Conservation (phyloP, 257 asterid species). For the Solanum ahanhuiri region DNA sequence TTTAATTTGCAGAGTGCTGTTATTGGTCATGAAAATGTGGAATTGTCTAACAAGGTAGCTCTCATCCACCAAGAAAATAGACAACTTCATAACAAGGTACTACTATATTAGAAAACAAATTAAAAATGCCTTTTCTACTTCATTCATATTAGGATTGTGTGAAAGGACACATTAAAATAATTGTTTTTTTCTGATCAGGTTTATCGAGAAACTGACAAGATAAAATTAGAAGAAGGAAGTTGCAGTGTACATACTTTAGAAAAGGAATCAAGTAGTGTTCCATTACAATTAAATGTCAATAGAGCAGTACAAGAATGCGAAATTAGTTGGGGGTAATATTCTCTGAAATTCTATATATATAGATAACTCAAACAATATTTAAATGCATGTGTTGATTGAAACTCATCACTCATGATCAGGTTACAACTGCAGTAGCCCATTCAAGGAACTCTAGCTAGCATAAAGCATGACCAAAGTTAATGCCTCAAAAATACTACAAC, state of each 20-base stretch:
- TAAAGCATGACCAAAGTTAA: not conserved
- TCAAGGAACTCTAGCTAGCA: not conserved
- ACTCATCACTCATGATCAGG: not conserved
- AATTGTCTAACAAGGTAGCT: conserved; percentile 41
- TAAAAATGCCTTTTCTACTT: not conserved
- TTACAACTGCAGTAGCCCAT: not conserved
- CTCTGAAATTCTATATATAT: not conserved
- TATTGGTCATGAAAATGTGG: conserved; percentile 44
- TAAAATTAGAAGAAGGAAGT: conserved; percentile 12
- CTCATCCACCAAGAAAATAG: conserved; percentile 33
- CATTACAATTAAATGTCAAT: conserved; percentile 1
- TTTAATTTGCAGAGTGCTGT: conserved; percentile 36
- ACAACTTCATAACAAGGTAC: conserved; percentile 52
- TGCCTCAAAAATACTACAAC: not conserved
- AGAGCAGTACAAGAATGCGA: conserved; percentile 6
- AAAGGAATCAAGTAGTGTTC: conserved; percentile 11
- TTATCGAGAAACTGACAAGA: conserved; percentile 16
- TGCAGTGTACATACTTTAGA: conserved; percentile 18
- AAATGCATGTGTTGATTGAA: not conserved
- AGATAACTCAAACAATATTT: not conserved
- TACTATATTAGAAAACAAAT: not conserved
- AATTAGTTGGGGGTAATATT: conserved; percentile 25
- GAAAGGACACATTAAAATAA: not conserved
- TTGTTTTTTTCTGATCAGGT: conserved; percentile 17
- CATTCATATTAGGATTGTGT: not conserved